Base-by-base conservation (phyloP, 208 protist species). In the Angomonas ambiguus region DNA sequence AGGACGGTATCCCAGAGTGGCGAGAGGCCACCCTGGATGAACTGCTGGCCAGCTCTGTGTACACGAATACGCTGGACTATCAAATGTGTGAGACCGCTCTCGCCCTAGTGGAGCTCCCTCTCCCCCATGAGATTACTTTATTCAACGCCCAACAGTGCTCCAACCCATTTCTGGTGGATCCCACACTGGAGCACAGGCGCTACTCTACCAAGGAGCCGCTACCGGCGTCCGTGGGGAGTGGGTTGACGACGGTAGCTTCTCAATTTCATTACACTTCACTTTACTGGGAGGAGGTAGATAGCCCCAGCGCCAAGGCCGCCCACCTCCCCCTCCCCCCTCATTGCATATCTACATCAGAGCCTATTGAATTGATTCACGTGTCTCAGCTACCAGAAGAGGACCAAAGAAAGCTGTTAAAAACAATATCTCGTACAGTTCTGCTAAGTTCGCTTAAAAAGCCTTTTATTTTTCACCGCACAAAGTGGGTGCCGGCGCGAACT, bases 101-200 rank as follows among this genome's bases (percentile, higher is more conserved):
- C 3, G 18, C 18, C 8, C 3, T 5, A 20, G 45, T 27, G 45
- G 4, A 53, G 10, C 20, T n/a, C 18, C 4, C 10, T 5, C 10
- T 53, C 18, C 45, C 45, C 18, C 20, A 8, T 8, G 45, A 53
- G 45, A 5, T 53, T 5, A 53, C 45, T 20, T 53, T 94, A 49
- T 67, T 85, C 34, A 94, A 92, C 62, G 77, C 78, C 4, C 88
- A 94, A 62, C 78, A 94, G 49, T 91, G 81, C n/a, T 83, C 58
- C n/a, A 94, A 94, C 49, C 83, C 88, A 1, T 94, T 89, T 64
- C 53, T 77, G 5, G 32, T 92, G 30, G 88, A 94, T 56, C 24
- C 67, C 24, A 25, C 68, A 5, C 77, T 94, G 25, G 34, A 41
- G 13, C 88, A 94, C 67, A 69, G 42, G 49, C 42, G 83, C 38